Percentiles rank a stretch among this genome's conserved stretches.
Conservation (phyloP, 208 protist genomes). For the Herpetomonas muscarum region DNA sequence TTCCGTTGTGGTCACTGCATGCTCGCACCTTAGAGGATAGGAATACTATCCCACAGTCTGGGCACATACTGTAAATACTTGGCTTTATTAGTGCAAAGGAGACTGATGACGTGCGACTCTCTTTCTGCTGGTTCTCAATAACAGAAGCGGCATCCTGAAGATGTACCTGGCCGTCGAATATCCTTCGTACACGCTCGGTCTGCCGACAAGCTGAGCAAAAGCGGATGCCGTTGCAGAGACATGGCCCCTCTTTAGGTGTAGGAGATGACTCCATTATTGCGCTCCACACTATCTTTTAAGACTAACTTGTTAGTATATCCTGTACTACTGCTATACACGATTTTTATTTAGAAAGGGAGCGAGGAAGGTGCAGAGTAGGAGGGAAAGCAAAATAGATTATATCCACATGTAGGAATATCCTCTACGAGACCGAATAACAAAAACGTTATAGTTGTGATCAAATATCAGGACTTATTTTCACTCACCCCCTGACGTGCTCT, state of each 20-base stretch:
- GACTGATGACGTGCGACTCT: constrained; percentile 64
- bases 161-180: constrained; percentile 31
- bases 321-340: too few species aligned
- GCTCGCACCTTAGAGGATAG: not conserved
- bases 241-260: constrained; percentile 7
- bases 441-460: too few species aligned
- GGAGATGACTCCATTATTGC: not conserved
- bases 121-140: constrained; percentile 40
- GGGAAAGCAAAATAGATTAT: too few species aligned
- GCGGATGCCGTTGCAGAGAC: constrained; percentile 70
- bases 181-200: constrained; percentile 40
- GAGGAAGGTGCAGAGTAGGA: too few species aligned
- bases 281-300: too few species aligned
- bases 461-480: too few species aligned
- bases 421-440: too few species aligned
- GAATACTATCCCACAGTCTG: constrained; percentile 42
- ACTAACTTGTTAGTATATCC: too few species aligned
- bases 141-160: constrained; percentile 30
- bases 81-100: constrained; percentile 46
- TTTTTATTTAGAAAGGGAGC: too few species aligned
- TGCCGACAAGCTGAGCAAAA: constrained; percentile 55
- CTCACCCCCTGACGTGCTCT: too few species aligned
- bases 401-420: too few species aligned
- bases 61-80: constrained; percentile 44
- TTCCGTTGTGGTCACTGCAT: constrained; percentile 41